Conservation (phyloP, 1,284 basidiomycete species). For the Ceratobasidium sp. region DNA sequence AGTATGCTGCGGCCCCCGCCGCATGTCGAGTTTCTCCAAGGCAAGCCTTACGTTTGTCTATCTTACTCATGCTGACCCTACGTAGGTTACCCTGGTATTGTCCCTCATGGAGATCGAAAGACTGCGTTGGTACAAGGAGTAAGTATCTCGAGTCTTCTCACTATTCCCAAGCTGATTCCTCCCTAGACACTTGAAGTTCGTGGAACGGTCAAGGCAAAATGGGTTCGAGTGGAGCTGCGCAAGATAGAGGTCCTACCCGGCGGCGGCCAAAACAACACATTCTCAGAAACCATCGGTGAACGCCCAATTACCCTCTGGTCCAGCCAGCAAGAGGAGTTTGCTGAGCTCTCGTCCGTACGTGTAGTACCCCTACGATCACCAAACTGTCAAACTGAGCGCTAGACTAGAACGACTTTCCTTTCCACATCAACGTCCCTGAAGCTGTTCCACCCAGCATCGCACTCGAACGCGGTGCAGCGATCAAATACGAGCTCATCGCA, state of each 20-base stretch:
- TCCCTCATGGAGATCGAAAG: slow-evolving; percentile 76
- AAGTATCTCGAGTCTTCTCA: slow-evolving; percentile 57
- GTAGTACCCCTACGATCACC: slow-evolving; percentile 8
- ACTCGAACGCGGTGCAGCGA: slow-evolving; percentile 79
- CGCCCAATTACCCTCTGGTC: slow-evolving; percentile 80
- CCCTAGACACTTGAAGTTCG: slow-evolving; percentile 62
- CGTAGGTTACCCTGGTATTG: slow-evolving; percentile 84
- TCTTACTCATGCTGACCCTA: slow-evolving; percentile 43
- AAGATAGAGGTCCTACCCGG: slow-evolving; percentile 87
- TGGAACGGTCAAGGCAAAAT: slow-evolving; percentile 88
- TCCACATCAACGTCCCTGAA: slow-evolving; percentile 87
- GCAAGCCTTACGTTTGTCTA: slow-evolving; percentile 59
- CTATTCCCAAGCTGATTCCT: slow-evolving; percentile 34
- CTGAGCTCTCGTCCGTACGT: slow-evolving; percentile 74
- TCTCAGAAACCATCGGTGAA: slow-evolving; percentile 78
- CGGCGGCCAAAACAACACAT: slow-evolving; percentile 75
- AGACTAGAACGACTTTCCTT: slow-evolving; percentile 79
- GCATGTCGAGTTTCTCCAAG: slow-evolving; percentile 86
- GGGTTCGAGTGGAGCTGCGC: slow-evolving; percentile 88
- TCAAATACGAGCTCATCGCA: slow-evolving; percentile 88
- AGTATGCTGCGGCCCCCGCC: slow-evolving; percentile 83
- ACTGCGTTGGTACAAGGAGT: slow-evolving; percentile 86
- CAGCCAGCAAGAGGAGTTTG: slow-evolving; percentile 76
- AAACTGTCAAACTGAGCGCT: slow-evolving; percentile 31
- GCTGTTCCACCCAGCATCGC: slow-evolving; percentile 85